Percentiles rank a stretch among this genome's conserved stretches.
phyloP scores from a whole-genome alignment of 495 filamentous ascomycete genomes.

The Neurospora tetraspora region DNA sequence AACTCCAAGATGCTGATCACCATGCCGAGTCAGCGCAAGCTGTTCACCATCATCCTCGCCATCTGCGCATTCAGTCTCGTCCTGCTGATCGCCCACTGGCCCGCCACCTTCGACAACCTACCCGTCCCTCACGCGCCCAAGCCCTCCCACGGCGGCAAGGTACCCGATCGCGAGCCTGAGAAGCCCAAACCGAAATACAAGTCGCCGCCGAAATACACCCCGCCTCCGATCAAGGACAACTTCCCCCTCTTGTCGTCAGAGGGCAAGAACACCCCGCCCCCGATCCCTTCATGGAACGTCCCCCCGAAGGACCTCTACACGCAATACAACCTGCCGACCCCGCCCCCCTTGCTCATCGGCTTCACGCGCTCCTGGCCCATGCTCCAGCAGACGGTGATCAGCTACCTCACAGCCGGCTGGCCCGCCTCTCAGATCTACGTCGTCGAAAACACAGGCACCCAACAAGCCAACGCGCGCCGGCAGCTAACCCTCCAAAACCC shows the following conservation, averaged over 20 bases:
- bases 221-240: slow-evolving; percentile 26
- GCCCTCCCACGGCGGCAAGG: background rate
- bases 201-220: slow-evolving; percentile 23
- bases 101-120: background rate
- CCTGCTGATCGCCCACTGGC: background rate
- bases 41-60: background rate
- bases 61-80: background rate
- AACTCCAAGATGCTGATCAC: background rate
- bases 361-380: slow-evolving; percentile 52
- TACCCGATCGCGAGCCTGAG: background rate
- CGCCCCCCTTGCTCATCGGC: slow-evolving; percentile 48
- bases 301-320: slow-evolving; percentile 23
- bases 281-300: slow-evolving; percentile 33
- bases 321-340: slow-evolving; percentile 23
- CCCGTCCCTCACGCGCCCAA: background rate
- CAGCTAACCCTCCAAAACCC: slow-evolving; percentile 48
- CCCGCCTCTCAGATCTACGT: slow-evolving; percentile 50
- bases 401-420: slow-evolving; percentile 53
- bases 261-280: slow-evolving; percentile 20
- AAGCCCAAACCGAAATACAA: slow-evolving; percentile 21
- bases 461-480: slow-evolving; percentile 43
- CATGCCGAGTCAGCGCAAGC: slow-evolving; percentile 1
- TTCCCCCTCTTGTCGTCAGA: slow-evolving; percentile 28
- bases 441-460: slow-evolving; percentile 54
- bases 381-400: slow-evolving; percentile 47